Evolutionary conservation across 768 basidiomycete species (phyloP).

Genomic region (Tricholomella constricta): DNA sequence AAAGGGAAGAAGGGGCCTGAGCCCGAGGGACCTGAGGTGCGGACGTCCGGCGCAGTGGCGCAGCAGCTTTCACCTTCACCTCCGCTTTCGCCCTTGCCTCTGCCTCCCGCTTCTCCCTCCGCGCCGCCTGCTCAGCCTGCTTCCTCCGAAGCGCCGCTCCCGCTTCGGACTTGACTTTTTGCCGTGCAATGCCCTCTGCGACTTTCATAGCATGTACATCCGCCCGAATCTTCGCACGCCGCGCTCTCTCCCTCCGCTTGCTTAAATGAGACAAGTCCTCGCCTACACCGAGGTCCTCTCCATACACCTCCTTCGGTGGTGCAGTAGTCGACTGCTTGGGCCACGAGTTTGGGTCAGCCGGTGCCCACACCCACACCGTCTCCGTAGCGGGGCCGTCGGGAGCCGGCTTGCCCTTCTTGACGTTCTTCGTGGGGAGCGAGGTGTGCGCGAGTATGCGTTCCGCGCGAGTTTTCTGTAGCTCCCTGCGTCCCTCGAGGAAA

Average conservation of each 20-base stretch:
- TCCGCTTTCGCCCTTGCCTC: too few species aligned
- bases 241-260: constrained; percentile 48
- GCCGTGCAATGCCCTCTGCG: constrained; percentile 20
- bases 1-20: too few species aligned
- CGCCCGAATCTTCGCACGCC: constrained; percentile 45
- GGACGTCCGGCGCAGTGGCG: too few species aligned
- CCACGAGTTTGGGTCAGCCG: constrained; percentile 10
- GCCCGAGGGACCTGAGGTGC: too few species aligned
- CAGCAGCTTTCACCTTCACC: too few species aligned
- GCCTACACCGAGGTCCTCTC: constrained; percentile 46
- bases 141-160: neutral
- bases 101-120: too few species aligned
- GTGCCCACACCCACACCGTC: constrained; percentile 46
- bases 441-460: constrained; percentile 27
- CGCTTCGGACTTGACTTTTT: constrained; percentile 1
- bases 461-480: constrained; percentile 44
- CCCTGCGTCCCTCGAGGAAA: constrained; percentile 40
- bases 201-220: constrained; percentile 42
- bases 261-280: constrained; percentile 61
- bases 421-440: constrained; percentile 12
- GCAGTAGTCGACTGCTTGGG: neutral
- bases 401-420: constrained; percentile 20
- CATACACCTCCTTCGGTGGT: constrained; percentile 20
- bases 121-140: too few species aligned
- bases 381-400: constrained; percentile 24